Base-by-base conservation (phyloP, 345 rosid species). In the Gossypium sturtianum region DNA sequence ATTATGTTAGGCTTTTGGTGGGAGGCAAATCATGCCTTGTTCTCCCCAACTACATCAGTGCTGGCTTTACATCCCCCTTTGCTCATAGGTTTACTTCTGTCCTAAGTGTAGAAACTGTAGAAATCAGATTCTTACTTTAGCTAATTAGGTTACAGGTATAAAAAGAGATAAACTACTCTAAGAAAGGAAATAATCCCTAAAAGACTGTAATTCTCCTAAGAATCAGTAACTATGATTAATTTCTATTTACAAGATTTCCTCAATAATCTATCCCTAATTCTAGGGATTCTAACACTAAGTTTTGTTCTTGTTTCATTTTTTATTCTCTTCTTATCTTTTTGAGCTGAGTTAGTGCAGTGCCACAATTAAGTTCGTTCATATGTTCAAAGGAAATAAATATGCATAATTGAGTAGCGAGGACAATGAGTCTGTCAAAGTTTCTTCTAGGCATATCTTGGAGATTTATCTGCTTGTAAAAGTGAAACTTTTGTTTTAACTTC, bases 1-100 rank as follows among this genome's bases (percentile, higher is more conserved):
- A 48, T 67, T 66, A 45, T 45, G 13, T 67, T 23, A 13, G 41
- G 29, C 22, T 48, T 67, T 17, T 9, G 13, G 57, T 47, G 41
- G 71, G 71, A 47, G 54, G 13, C n/a, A 66, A 66, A 66, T 12
- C 70, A 43, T 66, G 45, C 34, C n/a, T n/a, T 20, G 29, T 64
- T 64, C 23, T 41, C 49, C 49, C n/a, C 1, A n/a, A n/a, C 68
- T 64, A 41, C 48, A 41, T 10, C 49, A 17, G 13, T n/a, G 51
- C 27, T 65, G 16, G 17, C 38, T 41, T n/a, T 64, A n/a, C 43
- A 41, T 43, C 27, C 22, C 51, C 16, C 69, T 64, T 10, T 41
- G 27, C 4, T 2, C 43, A 19, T 64, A 11, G 15, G 27, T 19
- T 4, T 64, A 15, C 44, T 65, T 43, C 52, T 2, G 70, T 5